Percentiles rank a stretch among this genome's conserved stretches.
These are phyloP conservation scores for Sicyos baderoa DNA, from an alignment of 306 rosid species.

Conservation along the genomic window DNA sequence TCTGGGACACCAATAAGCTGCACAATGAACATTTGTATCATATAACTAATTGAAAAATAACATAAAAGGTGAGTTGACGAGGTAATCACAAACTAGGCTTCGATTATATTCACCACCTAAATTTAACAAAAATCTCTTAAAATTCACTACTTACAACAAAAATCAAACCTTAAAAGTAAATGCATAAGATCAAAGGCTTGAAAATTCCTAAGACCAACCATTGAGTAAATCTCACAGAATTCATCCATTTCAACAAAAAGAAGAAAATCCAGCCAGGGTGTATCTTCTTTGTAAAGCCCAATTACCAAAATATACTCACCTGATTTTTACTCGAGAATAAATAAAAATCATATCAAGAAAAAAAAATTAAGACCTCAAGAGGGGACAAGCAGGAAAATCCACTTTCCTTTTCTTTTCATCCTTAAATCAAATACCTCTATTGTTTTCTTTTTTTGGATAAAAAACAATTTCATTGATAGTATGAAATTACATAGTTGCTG, in stretches of 20 bases:
- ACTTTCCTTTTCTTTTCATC: neutral
- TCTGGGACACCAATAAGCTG: slow-evolving; percentile 85
- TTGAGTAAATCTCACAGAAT: neutral
- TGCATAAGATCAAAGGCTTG: neutral
- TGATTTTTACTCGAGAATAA: neutral
- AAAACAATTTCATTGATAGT: too few relatives aligned
- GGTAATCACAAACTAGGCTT: neutral
- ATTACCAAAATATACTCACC: too few relatives aligned
- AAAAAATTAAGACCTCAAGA: neutral
- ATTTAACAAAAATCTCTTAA: neutral
- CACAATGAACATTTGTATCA: slow-evolving; percentile 23
- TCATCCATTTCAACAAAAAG: neutral
- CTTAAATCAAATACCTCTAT: neutral
- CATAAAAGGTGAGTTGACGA: slow-evolving; percentile 16
- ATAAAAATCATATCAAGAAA: neutral
- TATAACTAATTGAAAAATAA: slow-evolving; percentile 21
- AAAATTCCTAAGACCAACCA: neutral
- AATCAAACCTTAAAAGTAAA: neutral
- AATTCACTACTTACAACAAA: neutral
- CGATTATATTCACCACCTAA: neutral
- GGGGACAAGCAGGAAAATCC: slow-evolving; percentile 5
- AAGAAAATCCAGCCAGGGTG: neutral
- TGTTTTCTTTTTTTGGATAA: too few relatives aligned
- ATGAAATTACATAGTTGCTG: too few relatives aligned
- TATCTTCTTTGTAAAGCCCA: neutral